Conservation (phyloP, 1,139 yeast genomes). For the Yamadazyma dendronema region DNA sequence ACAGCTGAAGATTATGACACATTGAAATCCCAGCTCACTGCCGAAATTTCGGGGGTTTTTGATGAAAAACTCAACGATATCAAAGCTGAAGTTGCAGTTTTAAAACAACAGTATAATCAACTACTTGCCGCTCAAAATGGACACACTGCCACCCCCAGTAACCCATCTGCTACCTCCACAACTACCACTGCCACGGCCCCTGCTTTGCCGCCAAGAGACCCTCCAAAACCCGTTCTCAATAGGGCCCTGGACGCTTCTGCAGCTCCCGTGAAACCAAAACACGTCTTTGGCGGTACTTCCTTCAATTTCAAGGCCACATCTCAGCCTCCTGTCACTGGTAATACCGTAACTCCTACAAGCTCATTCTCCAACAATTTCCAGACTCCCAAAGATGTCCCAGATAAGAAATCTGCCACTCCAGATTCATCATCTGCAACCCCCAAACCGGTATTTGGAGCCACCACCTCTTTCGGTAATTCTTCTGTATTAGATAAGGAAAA, state of each 20-base stretch:
- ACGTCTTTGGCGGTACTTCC: conserved; percentile 33
- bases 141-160: background rate
- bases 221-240: background rate
- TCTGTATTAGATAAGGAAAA: conserved; percentile 20
- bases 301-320: conserved; percentile 21
- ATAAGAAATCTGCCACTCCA: background rate
- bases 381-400: conserved; percentile 14
- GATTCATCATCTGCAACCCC: conserved; percentile 5
- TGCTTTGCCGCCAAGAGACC: conserved; percentile 15
- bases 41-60: conserved; percentile 19
- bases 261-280: conserved; percentile 12
- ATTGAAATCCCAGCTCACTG: conserved; percentile 17
- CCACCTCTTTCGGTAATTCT: conserved; percentile 57
- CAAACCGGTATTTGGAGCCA: conserved; percentile 44
- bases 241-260: too few relatives aligned
- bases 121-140: conserved; percentile 1
- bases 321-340: too few relatives aligned
- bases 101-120: conserved; percentile 14
- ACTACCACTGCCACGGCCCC: conserved; percentile 10
- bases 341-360: conserved; percentile 20
- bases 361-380: conserved; percentile 10
- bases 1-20: conserved; percentile 10
- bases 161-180: background rate
- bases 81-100: conserved; percentile 20
- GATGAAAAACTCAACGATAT: conserved; percentile 20